phyloP scores from a whole-genome alignment of 2,329 filamentous ascomycete genomes.

The Dactylella cylindrospora region DNA sequence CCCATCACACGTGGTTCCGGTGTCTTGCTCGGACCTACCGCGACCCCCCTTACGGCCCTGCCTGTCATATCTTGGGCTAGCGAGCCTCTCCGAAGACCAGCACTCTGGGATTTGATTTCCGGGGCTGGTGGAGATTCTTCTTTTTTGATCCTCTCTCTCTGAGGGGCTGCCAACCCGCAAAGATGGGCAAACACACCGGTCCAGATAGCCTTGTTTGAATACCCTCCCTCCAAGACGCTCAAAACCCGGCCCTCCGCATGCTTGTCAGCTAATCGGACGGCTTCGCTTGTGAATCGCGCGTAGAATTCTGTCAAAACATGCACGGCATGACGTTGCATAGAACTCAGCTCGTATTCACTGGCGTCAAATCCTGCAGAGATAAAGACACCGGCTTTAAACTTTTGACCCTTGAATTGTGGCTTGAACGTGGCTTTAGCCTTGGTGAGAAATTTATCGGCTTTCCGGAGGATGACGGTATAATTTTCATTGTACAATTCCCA shows the following conservation, averaged over 20 bases:
- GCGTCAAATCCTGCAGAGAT: conserved; percentile 95
- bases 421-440: conserved; percentile 60
- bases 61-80: conserved; percentile 43
- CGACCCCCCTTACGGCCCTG: conserved; percentile 9
- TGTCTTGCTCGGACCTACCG: neutral
- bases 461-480: conserved; percentile 75
- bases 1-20: conserved; percentile 36
- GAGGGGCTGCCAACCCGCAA: conserved; percentile 69
- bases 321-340: conserved; percentile 94
- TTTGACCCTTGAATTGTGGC: conserved; percentile 53
- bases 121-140: neutral
- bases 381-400: conserved; percentile 77
- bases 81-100: conserved; percentile 50
- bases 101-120: conserved; percentile 37
- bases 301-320: conserved; percentile 98
- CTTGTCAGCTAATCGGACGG: conserved; percentile 78
- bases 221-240: conserved; percentile 93
- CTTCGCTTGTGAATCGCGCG: conserved; percentile 81
- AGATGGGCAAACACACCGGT: conserved; percentile 90
- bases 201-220: conserved; percentile 85
- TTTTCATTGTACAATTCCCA: conserved; percentile 82
- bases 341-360: conserved; percentile 85
- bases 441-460: conserved; percentile 71
- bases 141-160: conserved; percentile 43
- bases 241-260: conserved; percentile 81